A percentile compares a stretch with the other conserved stretches of the same genome.
These are phyloP conservation scores for Aspergillus nidulans DNA, from an alignment of 495 filamentous ascomycete genomes.

Conservation along the genomic window DNA sequence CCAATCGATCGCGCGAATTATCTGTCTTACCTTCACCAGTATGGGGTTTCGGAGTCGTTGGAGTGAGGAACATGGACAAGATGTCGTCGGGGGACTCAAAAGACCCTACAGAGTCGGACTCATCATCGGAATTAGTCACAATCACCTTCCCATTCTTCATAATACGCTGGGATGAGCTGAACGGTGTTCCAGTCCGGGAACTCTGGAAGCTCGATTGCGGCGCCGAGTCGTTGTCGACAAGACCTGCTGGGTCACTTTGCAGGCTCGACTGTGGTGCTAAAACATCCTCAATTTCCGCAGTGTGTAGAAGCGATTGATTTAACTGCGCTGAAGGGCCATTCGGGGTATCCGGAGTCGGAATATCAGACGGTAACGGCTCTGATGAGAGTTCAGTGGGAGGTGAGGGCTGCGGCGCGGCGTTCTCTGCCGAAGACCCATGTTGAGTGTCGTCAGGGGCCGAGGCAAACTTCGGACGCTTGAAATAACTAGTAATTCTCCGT, in stretches of 20 bases:
- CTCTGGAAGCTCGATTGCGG: slow-evolving; percentile 20
- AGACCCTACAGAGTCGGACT: slow-evolving; percentile 53
- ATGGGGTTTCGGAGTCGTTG: background rate
- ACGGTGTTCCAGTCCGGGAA: slow-evolving; percentile 18
- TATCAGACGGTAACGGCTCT: slow-evolving; percentile 24
- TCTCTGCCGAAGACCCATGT: slow-evolving; percentile 5
- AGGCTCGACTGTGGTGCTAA: slow-evolving; percentile 13
- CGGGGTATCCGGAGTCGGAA: slow-evolving; percentile 16
- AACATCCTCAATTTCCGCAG: slow-evolving; percentile 1
- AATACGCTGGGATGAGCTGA: slow-evolving; percentile 36
- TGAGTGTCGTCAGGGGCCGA: background rate
- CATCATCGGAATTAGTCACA: slow-evolving; percentile 68
- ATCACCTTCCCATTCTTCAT: slow-evolving; percentile 46
- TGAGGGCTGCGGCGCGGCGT: slow-evolving; percentile 21
- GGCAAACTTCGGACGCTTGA: slow-evolving; percentile 32
- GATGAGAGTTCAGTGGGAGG: slow-evolving; percentile 33
- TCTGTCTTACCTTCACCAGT: slow-evolving; percentile 13
- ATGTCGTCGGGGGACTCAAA: slow-evolving; percentile 42
- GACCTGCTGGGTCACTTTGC: slow-evolving; percentile 14
- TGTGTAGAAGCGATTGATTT: slow-evolving; percentile 12
- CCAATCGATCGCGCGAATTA: slow-evolving; percentile 13
- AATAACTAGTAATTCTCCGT: slow-evolving; percentile 35
- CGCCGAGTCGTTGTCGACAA: background rate
- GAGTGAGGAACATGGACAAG: slow-evolving; percentile 23
- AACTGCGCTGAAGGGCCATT: slow-evolving; percentile 18